Base-by-base conservation (phyloP, 805 yeast genomes). In the Schwanniomyces sp. region DNA sequence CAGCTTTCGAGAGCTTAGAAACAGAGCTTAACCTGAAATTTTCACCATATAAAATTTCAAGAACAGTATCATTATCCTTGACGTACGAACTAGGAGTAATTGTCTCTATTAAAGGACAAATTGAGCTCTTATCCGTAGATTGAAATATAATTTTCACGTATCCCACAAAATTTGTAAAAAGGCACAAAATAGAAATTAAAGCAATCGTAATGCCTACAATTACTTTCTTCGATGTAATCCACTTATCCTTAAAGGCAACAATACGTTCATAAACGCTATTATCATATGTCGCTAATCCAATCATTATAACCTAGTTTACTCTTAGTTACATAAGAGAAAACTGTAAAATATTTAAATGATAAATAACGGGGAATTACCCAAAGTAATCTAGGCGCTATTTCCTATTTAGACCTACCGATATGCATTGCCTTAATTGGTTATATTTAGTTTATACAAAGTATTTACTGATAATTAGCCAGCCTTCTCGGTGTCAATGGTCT, bases 1-100 rank as follows among this genome's bases (percentile, higher is more conserved):
- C 77, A 1, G 91, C 87, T 5, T 79, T 81, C 7, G 79, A 64
- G 47, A 82, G 69, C 52, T 72, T 78, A 9, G 56, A 57, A 9
- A 73, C 75, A 0, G 83, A 74, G 6, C 54, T 46, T 32, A 59
- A 42, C 49, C 64, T 51, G 57, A 61, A 70, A 9, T 46, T 39
- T 21, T 53, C 54, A 45, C 58, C 68, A 38, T 56, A 45, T 25
- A 70, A 38, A 28, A 69, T 68, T 18, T 45, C 52, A 17, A 58
- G 44, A 7, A 60, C 72, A 3, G 69, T 58, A 2, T 67, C 56
- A 45, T 67, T 63, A 48, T 70, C 70, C n/a, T 34, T 34, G 5
- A 57, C 47, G 52, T 64, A 79, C 7, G 63, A 51, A 28, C 43
- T 41, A 5, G 72, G 70, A 4, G 52, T 55, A 21, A 54, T 53